Evolutionary conservation across 1,284 basidiomycete genomes (phyloP).

Genomic region (Microbotryum silenes-acaulis): DNA sequence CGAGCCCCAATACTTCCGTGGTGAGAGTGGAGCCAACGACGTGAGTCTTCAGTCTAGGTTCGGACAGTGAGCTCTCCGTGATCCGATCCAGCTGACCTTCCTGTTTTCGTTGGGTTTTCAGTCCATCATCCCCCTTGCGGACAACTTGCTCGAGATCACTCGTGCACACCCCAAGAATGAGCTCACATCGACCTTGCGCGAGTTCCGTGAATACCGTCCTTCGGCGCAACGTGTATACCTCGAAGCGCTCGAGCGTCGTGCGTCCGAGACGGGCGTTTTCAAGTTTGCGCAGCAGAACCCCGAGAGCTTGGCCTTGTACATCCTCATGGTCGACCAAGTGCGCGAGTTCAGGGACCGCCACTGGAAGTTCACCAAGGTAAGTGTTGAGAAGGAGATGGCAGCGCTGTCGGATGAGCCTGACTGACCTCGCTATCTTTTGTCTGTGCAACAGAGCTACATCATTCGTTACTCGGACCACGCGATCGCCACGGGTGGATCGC

Average conservation of each 20-base stretch:
- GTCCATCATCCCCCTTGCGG: slow-evolving; percentile 33
- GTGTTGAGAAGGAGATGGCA: not conserved
- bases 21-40: slow-evolving; percentile 37
- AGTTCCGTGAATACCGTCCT: slow-evolving; percentile 38
- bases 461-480: slow-evolving; percentile 34
- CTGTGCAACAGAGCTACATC: slow-evolving; percentile 30
- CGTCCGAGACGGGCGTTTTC: slow-evolving; percentile 27
- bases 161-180: slow-evolving; percentile 36
- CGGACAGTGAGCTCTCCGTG: not conserved
- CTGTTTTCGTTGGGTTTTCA: slow-evolving; percentile 29
- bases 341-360: slow-evolving; percentile 36
- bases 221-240: slow-evolving; percentile 34
- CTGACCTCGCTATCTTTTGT: not conserved
- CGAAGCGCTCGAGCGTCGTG: slow-evolving; percentile 33
- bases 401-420: not conserved
- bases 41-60: slow-evolving; percentile 11
- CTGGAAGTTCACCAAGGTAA: slow-evolving; percentile 5
- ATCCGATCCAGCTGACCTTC: not conserved
- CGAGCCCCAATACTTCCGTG: slow-evolving; percentile 30
- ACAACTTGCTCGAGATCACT: slow-evolving; percentile 39
- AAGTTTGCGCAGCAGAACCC: slow-evolving; percentile 28
- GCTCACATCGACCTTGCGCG: slow-evolving; percentile 36
- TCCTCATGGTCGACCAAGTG: slow-evolving; percentile 37
- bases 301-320: slow-evolving; percentile 32
- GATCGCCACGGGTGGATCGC: slow-evolving; percentile 37